Base-by-base conservation (phyloP, 1,284 basidiomycete species). In the Ustilago loliicola region DNA sequence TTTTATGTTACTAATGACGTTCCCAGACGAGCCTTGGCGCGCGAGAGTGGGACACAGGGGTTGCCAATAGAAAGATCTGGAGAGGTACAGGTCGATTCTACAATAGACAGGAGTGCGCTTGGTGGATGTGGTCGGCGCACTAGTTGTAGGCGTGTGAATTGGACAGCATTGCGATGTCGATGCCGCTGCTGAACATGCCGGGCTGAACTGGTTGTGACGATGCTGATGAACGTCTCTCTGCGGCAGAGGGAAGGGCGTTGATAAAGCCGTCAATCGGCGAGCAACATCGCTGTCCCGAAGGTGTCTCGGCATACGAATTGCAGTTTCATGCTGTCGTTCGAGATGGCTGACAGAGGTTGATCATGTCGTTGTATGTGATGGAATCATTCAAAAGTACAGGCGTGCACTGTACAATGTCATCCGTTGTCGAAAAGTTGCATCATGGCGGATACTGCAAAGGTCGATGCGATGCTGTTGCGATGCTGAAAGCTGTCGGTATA, bases 61-160 rank as follows among this genome's bases (percentile, higher is more conserved):
- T 67, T 71, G 73, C 72, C 72, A 72, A 68, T 19, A 76, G 73
- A 61, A 57, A 62, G 68, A 72, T 76, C 73, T 76, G 73, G 68
- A 60, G 73, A 76, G 73, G 73, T 76, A 76, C 73, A 76, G 65
- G 73, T 62, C 68, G 71, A 47, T 58, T 52, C 42, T 29, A 48
- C 45, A 42, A 25, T 13, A 47, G 36, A 25, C 7, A 23, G 34
- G 27, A 27, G 36, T 27, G n/a, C 40, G 13, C 21, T 50, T 25
- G 45, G n/a, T 47, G 45, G n/a, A 11, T 6, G 17, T 48, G 48
- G 42, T 30, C 38, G 63, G 23, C 52, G 63, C 63, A 66, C 42
- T 15, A 2, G 11, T 23, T 32, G 47, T 50, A 17, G 42, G 21
- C 6, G 42, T 10, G 42, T 21, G 5, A 9, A n/a, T 45, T 21